A percentile compares a stretch with the other conserved stretches of the same genome.
These are phyloP conservation scores for Globomyces sp. DNA, from an alignment of 371 early-diverging fungal species.

Conservation along the genomic window DNA sequence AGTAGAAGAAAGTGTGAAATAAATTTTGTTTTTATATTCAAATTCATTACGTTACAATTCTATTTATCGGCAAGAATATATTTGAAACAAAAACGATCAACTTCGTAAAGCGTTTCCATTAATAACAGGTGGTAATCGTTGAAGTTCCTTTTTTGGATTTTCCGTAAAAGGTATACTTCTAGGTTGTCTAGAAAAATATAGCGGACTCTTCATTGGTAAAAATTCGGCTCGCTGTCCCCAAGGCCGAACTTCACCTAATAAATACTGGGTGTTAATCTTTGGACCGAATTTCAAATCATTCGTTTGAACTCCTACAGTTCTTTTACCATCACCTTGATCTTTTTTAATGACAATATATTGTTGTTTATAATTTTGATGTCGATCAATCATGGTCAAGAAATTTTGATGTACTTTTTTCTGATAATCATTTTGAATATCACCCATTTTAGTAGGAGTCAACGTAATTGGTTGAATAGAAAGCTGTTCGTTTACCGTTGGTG, in stretches of 20 bases:
- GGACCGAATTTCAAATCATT: constrained; percentile 28
- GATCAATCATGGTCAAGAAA: constrained; percentile 22
- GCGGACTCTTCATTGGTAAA: constrained; percentile 29
- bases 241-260: constrained; percentile 45
- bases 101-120: no score
- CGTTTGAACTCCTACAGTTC: constrained; percentile 29
- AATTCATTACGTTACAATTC: no score
- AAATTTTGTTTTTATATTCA: no score
- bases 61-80: no score
- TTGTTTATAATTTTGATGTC: background rate
- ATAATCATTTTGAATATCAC: constrained; percentile 3
- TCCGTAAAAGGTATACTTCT: no score
- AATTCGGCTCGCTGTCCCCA: constrained; percentile 45
- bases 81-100: no score
- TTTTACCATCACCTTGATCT: background rate
- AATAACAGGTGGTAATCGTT: no score
- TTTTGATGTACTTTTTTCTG: constrained; percentile 18
- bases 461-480: background rate
- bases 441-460: constrained; percentile 8
- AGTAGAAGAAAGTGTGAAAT: no score
- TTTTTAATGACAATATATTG: background rate
- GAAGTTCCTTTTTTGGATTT: no score
- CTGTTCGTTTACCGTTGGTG: no score
- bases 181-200: no score
- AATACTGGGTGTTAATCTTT: constrained; percentile 23